phyloP scores from a whole-genome alignment of 257 asterid genomes.

The Fraxinus pennsylvanica region DNA sequence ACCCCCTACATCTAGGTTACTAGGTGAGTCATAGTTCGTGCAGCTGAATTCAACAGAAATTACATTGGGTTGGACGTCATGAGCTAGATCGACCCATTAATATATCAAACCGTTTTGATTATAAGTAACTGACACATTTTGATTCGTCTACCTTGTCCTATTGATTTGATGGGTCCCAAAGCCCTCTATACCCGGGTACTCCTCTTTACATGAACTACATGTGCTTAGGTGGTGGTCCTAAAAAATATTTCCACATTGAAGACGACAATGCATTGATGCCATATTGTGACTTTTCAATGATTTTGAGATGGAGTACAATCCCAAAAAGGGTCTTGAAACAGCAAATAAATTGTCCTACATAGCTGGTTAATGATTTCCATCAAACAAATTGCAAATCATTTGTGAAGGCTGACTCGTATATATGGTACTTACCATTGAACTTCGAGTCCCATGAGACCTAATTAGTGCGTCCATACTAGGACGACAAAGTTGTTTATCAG shows the following conservation, averaged over 20 bases:
- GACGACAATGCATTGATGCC: neutral
- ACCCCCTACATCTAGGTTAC: too few species aligned
- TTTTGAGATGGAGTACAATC: neutral
- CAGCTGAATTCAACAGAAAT: too few species aligned
- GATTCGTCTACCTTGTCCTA: neutral
- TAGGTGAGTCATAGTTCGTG: too few species aligned
- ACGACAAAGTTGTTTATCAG: neutral
- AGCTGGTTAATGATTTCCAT: neutral
- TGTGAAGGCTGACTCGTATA: neutral
- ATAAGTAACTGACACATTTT: neutral
- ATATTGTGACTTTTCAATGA: neutral
- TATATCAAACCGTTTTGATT: too few species aligned
- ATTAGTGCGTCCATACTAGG: neutral
- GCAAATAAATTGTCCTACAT: neutral
- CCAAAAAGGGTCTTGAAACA: neutral
- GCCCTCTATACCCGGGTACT: neutral
- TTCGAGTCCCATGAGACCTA: neutral
- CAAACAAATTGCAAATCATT: neutral
- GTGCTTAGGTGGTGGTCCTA: neutral
- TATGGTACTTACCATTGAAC: neutral
- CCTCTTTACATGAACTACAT: neutral
- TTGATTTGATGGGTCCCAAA: neutral
- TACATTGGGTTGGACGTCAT: too few species aligned
- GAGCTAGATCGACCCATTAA: too few species aligned
- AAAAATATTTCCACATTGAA: neutral